Conservation (phyloP, 2,329 filamentous ascomycete genomes). For the Beauveria pseudobassiana region DNA sequence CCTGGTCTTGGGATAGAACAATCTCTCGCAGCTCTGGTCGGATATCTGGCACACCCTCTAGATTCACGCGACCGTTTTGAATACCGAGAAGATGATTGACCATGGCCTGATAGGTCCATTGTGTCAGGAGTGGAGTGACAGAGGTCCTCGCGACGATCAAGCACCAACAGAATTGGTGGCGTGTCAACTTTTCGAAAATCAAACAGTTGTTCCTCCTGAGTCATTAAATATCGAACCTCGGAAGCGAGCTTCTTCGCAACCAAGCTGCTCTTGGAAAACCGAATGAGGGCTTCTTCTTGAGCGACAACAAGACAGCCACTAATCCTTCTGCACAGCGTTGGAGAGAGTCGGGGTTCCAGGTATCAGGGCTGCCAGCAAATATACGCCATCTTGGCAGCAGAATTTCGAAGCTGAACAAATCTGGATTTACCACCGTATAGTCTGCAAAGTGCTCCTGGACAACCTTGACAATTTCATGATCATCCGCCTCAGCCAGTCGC, state of each 20-base stretch:
- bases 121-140: conserved; percentile 85
- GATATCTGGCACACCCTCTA: conserved; percentile 76
- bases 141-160: conserved; percentile 93
- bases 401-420: conserved; percentile 77
- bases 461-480: conserved; percentile 89
- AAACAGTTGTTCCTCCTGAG: conserved; percentile 92
- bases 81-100: conserved; percentile 94
- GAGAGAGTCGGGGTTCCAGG: conserved; percentile 85
- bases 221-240: conserved; percentile 86
- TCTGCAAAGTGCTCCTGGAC: conserved; percentile 97
- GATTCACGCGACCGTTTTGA: conserved; percentile 85
- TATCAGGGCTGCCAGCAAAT: conserved; percentile 75
- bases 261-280: conserved; percentile 86
- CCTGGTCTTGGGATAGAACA: conserved; percentile 90
- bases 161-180: conserved; percentile 79
- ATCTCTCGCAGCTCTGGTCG: conserved; percentile 87
- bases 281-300: conserved; percentile 97
- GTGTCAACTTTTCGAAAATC: conserved; percentile 95
- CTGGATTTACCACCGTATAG: conserved; percentile 89
- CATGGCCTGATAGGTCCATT: conserved; percentile 99
- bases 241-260: conserved; percentile 88
- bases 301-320: conserved; percentile 71
- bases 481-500: conserved; percentile 88
- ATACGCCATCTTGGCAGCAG: conserved; percentile 65
- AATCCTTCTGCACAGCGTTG: conserved; percentile 83